phyloP scores from a whole-genome alignment of 139 green algal genomes.

The Diplosphaera chodatii region DNA sequence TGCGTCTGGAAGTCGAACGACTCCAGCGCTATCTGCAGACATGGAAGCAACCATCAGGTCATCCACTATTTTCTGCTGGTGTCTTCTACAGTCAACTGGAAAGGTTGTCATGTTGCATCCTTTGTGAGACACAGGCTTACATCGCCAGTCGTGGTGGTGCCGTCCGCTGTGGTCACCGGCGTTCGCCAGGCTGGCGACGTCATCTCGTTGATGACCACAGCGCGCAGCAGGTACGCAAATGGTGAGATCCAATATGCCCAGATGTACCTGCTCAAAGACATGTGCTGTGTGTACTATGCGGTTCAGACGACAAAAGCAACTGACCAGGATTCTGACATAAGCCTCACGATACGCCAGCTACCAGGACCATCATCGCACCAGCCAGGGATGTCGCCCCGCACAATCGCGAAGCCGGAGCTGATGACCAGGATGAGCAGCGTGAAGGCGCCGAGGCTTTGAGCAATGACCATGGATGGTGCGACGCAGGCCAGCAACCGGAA shows the following conservation, averaged over 20 bases:
- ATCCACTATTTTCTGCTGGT: no score
- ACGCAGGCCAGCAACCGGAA: slow-evolving; percentile 54
- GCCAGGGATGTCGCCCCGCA: slow-evolving; percentile 31
- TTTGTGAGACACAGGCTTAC: no score
- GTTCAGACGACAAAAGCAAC: no score
- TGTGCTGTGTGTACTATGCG: no score
- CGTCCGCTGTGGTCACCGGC: not conserved
- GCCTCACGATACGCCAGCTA: no score
- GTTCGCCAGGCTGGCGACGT: slow-evolving; percentile 31
- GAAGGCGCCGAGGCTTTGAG: not conserved
- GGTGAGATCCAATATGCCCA: slow-evolving; percentile 29
- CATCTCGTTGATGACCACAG: slow-evolving; percentile 61
- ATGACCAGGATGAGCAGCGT: slow-evolving; percentile 55
- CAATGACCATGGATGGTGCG: slow-evolving; percentile 30
- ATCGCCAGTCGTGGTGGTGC: no score
- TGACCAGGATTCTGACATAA: no score
- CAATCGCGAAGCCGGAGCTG: slow-evolving; percentile 65
- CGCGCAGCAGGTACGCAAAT: slow-evolving; percentile 50
- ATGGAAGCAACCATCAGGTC: no score
- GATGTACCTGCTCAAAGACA: not conserved
- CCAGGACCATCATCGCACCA: no score
- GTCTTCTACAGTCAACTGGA: no score
- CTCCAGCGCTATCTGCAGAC: slow-evolving; percentile 9
- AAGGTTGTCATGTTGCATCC: no score
- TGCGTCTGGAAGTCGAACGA: not conserved